Conservation (phyloP, 768 basidiomycete genomes). For the Rhodotorula taiwanensis region DNA sequence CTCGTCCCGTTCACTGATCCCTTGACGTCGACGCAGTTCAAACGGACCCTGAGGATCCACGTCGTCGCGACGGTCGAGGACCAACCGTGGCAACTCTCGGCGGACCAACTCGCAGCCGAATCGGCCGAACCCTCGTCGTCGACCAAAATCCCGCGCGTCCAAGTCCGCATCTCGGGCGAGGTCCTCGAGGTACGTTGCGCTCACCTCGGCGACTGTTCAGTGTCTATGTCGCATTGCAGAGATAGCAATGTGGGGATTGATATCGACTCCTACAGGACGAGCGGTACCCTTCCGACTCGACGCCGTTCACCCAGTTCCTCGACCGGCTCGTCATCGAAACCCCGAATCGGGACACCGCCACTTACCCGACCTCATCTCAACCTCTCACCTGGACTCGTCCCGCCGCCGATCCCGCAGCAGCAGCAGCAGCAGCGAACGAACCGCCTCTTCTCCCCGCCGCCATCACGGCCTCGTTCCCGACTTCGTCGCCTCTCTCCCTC, state of each 20-base stretch:
- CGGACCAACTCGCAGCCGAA: neutral
- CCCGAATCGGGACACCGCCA: constrained; percentile 40
- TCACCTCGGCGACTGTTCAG: neutral
- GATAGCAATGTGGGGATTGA: too few species aligned
- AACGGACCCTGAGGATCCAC: constrained; percentile 24
- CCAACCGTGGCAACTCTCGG: constrained; percentile 28
- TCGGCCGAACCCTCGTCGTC: neutral
- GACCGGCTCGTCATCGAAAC: constrained; percentile 12
- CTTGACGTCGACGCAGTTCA: neutral
- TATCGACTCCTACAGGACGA: neutral
- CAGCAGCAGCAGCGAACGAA: neutral
- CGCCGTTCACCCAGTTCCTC: constrained; percentile 12
- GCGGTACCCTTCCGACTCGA: neutral
- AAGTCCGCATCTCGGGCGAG: constrained; percentile 17
- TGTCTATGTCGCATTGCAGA: neutral
- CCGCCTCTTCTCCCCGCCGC: constrained; percentile 44
- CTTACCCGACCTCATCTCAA: neutral
- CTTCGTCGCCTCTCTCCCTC: constrained; percentile 49
- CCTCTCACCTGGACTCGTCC: constrained; percentile 44
- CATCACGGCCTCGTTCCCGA: constrained; percentile 6
- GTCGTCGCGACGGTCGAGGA: constrained; percentile 6
- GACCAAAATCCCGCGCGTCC: constrained; percentile 23
- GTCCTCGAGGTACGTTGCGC: constrained; percentile 61
- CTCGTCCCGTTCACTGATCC: too few species aligned
- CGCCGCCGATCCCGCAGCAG: constrained; percentile 7